These are phyloP conservation scores for Xylariales sp. DNA, from an alignment of 2,329 filamentous ascomycete species.

Conservation along the genomic window DNA sequence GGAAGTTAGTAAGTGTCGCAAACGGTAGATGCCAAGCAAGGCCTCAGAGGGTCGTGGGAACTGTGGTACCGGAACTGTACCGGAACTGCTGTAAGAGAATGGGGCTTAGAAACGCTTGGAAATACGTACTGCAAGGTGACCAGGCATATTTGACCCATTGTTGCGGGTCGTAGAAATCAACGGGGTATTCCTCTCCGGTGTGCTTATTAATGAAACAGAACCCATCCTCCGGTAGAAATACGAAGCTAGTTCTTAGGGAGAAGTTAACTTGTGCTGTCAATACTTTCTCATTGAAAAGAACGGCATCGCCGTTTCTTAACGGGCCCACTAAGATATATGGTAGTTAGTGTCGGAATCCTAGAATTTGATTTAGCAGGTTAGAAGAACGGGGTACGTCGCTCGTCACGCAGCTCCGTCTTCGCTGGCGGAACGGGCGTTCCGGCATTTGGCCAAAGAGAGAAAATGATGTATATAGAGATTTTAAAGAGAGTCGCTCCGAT, in stretches of 20 bases:
- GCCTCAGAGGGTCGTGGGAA: not conserved
- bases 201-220: constrained; percentile 87
- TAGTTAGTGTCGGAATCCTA: constrained; percentile 12
- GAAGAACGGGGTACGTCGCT: not conserved
- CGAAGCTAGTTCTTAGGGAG: constrained; percentile 85
- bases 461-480: not conserved
- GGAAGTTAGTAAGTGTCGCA: constrained; percentile 2
- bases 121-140: constrained; percentile 72
- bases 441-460: not conserved
- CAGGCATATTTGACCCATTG: constrained; percentile 83
- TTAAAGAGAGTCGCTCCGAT: not conserved
- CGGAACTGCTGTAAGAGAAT: not conserved
- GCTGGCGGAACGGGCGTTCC: not conserved
- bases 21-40: not conserved
- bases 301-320: constrained; percentile 90
- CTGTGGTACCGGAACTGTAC: not conserved
- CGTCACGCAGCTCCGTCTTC: not conserved
- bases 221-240: constrained; percentile 86
- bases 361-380: not conserved
- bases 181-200: constrained; percentile 81
- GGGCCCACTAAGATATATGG: constrained; percentile 73
- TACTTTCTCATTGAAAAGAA: constrained; percentile 87
- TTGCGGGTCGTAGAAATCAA: constrained; percentile 85
- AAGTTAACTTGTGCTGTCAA: constrained; percentile 95
- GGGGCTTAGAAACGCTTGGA: not conserved